phyloP scores from a whole-genome alignment of 2,329 filamentous ascomycete species.

The Madurella mycetomatis region DNA sequence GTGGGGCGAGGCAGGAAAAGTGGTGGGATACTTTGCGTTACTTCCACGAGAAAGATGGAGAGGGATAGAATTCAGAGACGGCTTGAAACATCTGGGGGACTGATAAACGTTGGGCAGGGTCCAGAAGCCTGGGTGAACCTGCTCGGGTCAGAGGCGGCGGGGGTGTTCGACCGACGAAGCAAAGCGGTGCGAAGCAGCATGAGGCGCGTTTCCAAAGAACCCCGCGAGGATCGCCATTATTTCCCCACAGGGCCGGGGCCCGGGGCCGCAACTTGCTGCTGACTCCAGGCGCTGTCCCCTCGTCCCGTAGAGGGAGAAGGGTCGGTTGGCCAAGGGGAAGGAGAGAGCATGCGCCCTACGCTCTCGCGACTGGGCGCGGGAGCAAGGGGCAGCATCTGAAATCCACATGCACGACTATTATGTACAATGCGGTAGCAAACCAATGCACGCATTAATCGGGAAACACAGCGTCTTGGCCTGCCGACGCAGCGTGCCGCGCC shows the following conservation, averaged over 20 bases:
- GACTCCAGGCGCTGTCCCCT: neutral
- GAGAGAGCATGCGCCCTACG: neutral
- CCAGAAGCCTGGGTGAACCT: neutral
- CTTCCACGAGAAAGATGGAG: too few species aligned
- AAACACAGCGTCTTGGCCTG: constrained; percentile 8
- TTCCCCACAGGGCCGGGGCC: constrained; percentile 4
- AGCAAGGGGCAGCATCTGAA: neutral
- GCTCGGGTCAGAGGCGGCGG: neutral
- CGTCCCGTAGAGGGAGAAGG: neutral
- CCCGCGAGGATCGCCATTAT: constrained; percentile 10
- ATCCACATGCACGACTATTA: neutral
- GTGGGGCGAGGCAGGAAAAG: too few species aligned
- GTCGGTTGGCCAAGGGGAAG: neutral
- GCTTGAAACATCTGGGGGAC: too few species aligned
- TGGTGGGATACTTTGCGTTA: too few species aligned
- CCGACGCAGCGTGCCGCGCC: neutral
- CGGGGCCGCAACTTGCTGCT: neutral
- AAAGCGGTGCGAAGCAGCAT: neutral
- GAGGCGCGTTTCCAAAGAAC: constrained; percentile 1
- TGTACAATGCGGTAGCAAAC: constrained; percentile 1
- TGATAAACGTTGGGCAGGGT: neutral
- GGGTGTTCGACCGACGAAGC: neutral
- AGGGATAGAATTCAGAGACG: too few species aligned
- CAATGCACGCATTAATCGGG: constrained; percentile 4
- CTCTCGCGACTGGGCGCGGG: neutral